Evolutionary conservation across 1,284 basidiomycete genomes (phyloP), one percentile per base, ranked within the genome.

Genomic region (Lentinula novae-zelandiae): DNA sequence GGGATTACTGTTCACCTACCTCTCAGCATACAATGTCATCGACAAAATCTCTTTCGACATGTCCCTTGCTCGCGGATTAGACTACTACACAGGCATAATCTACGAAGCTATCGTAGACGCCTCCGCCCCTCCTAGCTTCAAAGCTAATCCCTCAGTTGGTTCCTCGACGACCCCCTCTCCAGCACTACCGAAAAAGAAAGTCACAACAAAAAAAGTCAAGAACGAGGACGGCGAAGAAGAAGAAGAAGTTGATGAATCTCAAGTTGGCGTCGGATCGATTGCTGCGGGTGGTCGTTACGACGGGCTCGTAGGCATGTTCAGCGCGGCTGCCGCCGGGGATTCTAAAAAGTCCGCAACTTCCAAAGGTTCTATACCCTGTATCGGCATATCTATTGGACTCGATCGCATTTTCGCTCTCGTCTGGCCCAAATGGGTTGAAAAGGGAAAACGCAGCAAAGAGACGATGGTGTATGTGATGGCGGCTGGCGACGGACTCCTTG

Each of bases 41-140:
- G 84, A 90, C 71, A 90, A 86, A 77, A 85, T 98, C 70, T 96
- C 93, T 7, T 98, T 99, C 72, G 96, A 99, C 75, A 85, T 99
- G 67, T 96, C 94, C 7, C 85, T 99, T 22, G 97, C 97, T 7
- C 89, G 97, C 39, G 96, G 96, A 27, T 83, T 99, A 40, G 97
- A 99, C 75, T 99, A 99, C 77, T 98, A 99, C 78, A 99, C 96
- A 1, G 96, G 97, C 44, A 89, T 99, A 70, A 99, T 99, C 73
- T 98, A 98, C 78, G 97, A 99, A 76, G 97, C 95, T 46, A 85
- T 95, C 67, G 93, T 95, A 27, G 93, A 93, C 68, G 93, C 88
- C 1, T 98, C 95, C 8, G 95, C 96, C 0, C 95, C 96, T 1
- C 94, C 96, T 1, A 85, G 86, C 7, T 85, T 92, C 77, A 80